Evolutionary conservation across 2,329 filamentous ascomycete genomes (phyloP), one percentile per base, ranked within the genome.

Genomic region (Didymella segeticola): DNA sequence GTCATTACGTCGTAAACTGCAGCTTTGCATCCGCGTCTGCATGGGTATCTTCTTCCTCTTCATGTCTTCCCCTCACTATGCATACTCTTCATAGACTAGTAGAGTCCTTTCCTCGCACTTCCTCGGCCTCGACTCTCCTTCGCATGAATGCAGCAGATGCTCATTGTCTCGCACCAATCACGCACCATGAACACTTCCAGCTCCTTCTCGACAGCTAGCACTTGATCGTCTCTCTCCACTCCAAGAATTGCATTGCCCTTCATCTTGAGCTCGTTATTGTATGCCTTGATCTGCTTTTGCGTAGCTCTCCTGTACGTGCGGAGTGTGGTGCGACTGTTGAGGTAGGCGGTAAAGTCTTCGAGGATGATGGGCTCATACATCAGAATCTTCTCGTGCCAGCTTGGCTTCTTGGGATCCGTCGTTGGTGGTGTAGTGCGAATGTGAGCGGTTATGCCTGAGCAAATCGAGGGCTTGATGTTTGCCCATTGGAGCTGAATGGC

Each of bases 341-440:
- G 76, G 89, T 92, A 98, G 0, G 79, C 76, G 0, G 93, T 84
- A 12, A 99, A 78, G 61, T 97, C 92, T 74, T 98, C 93, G 0
- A 97, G 75, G 1, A 95, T 82, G 36, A 99, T 89, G 0, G 93
- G 91, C 66, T 98, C 93, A 70, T 96, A 98, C 71, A 98, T 85
- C 5, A 98, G 79, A 39, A 99, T 97, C 76, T 92, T 96, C 75
- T 98, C 91, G 64, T 96, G 82, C 90, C 93, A 98, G 2, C 85
- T 91, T 2, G 80, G 81, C 2, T 71, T 67, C 5, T 66, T 71
- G 6, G 72, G 69, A 51, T 81, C 70, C 2, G 56, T 61, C 8
- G 71, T 74, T 2, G 74, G 73, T 5, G 74, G 76, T 23, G 80
- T 75, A 6, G 71, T 68, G 30, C 75, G 79, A 29, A 87, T 73